Percentiles rank a stretch among this genome's conserved stretches.
Evolutionary conservation across 768 basidiomycete species (phyloP).

Genomic region (Rhizopogon vinicolor): DNA sequence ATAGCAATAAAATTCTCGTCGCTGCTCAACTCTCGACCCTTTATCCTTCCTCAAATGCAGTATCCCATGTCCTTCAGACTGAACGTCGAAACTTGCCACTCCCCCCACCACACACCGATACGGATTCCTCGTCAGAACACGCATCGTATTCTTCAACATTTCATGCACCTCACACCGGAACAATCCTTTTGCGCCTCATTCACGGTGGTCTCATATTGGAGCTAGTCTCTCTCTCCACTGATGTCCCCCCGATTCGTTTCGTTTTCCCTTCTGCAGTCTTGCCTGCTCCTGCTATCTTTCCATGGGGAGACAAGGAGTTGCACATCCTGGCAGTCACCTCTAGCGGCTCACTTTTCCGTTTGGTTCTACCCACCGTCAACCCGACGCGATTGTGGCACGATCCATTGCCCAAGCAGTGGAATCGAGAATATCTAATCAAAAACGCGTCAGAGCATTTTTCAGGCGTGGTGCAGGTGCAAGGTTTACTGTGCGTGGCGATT

Average conservation of each 20-base stretch:
- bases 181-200: slow-evolving; percentile 69
- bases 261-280: slow-evolving; percentile 70
- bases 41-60: slow-evolving; percentile 45
- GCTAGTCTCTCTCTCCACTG: slow-evolving; percentile 65
- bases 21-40: slow-evolving; percentile 64
- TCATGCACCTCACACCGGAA: slow-evolving; percentile 52
- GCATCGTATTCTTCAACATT: slow-evolving; percentile 60
- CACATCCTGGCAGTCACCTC: slow-evolving; percentile 69
- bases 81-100: slow-evolving; percentile 50
- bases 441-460: slow-evolving; percentile 38
- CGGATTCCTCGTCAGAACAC: slow-evolving; percentile 60
- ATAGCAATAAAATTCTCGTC: slow-evolving; percentile 34
- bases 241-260: slow-evolving; percentile 67
- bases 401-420: slow-evolving; percentile 50
- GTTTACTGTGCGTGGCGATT: slow-evolving; percentile 61
- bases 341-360: slow-evolving; percentile 67
- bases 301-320: slow-evolving; percentile 42
- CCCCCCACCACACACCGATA: slow-evolving; percentile 33
- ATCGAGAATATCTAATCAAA: slow-evolving; percentile 64
- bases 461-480: slow-evolving; percentile 61
- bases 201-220: slow-evolving; percentile 74
- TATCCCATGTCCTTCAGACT: slow-evolving; percentile 54
- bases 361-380: slow-evolving; percentile 58
- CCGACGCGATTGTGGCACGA: slow-evolving; percentile 55
- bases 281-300: slow-evolving; percentile 59